Evolutionary conservation across 768 basidiomycete species (phyloP).

Genomic region (Hemileccinum impolitum): DNA sequence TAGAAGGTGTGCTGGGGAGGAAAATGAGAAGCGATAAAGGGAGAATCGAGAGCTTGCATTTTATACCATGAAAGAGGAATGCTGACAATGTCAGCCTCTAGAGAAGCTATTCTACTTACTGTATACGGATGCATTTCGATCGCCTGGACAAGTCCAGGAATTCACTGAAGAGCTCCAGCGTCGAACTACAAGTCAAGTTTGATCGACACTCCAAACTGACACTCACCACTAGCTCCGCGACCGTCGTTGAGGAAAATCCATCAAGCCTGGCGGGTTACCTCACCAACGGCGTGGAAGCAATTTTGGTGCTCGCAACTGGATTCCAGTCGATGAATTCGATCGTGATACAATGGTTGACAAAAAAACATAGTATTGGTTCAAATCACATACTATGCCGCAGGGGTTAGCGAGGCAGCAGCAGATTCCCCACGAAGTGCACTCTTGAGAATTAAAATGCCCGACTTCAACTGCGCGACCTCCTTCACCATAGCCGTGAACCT

Average conservation of each 20-base stretch:
- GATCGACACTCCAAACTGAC: constrained; percentile 16
- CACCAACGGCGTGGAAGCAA: background rate
- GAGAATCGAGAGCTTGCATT: constrained; percentile 11
- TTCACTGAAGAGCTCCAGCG: constrained; percentile 9
- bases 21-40: constrained; percentile 7
- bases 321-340: constrained; percentile 14
- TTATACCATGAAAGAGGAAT: constrained; percentile 23
- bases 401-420: constrained; percentile 19
- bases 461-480: constrained; percentile 72
- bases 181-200: constrained; percentile 12
- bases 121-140: constrained; percentile 8
- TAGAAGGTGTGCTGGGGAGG: constrained; percentile 16
- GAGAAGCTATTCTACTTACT: constrained; percentile 19
- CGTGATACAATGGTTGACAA: constrained; percentile 18
- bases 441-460: constrained; percentile 58
- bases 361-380: constrained; percentile 9
- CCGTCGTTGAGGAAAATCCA: background rate
- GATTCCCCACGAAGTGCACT: constrained; percentile 36
- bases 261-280: background rate
- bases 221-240: constrained; percentile 12
- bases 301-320: constrained; percentile 3
- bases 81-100: constrained; percentile 27
- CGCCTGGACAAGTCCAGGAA: constrained; percentile 4
- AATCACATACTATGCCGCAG: constrained; percentile 25
- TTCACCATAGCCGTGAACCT: constrained; percentile 78